Base-by-base conservation (phyloP, 140 eudicot genomes). In the Bidens hawaiensis region DNA sequence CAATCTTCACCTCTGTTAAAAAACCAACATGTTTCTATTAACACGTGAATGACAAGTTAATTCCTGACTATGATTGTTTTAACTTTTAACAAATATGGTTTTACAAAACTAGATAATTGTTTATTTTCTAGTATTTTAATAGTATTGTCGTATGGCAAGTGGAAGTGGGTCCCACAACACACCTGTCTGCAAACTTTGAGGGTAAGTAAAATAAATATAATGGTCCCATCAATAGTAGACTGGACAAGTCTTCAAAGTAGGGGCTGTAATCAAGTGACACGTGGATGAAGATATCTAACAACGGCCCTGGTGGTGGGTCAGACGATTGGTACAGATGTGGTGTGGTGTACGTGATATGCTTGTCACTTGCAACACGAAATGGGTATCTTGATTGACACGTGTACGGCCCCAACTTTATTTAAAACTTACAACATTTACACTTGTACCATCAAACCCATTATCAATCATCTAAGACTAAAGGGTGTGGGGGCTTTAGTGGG, bases 231-330 rank as follows among this genome's bases (percentile, higher is more conserved):
- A 65, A 33, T 63, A 60, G 76, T 48, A 61, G 36, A 40, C 69
- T 13, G 56, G 74, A 65, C 78, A 59, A 74, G 58, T 58, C 74
- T 66, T 36, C 16, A 45, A 49, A 52, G 71, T 41, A 27, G 38
- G 42, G 38, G 74, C 74, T 47, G 56, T 74, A 28, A 66, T 74
- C 50, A 6, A 48, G 4, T 26, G 78, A 68, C 78, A 74, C 78
- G 69, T 74, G 74, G 62, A 31, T 13, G 0, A 38, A 19, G 23
- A 28, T 25, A 53, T 48, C 68, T n/a, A 12, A 74, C 78, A 66
- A 74, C 73, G 78, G 74, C 27, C 67, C 56, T 36, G 18, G 46
- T 73, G 78, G 78, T 73, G 78, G 78, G 74, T 65, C 78, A 57
- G 30, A 34, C 40, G 78, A 66, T 46, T 3, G 31, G 14, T 8